Conservation (phyloP, 1,284 basidiomycete genomes). For the Violaceomyces palustris region DNA sequence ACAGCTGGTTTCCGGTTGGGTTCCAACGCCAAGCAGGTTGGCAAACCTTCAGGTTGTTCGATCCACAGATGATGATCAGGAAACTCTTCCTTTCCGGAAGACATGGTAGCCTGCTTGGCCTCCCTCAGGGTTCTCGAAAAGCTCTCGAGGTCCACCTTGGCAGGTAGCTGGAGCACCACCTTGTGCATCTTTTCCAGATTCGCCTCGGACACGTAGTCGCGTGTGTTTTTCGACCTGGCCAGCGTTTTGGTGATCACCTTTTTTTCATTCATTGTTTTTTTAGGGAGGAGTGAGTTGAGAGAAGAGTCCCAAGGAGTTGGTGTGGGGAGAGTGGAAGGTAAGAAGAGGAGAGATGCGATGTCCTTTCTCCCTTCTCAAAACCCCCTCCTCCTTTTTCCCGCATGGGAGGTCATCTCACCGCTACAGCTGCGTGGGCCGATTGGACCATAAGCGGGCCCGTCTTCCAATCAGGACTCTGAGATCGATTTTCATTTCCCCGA, state of each 20-base stretch:
- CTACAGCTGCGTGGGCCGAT: slow-evolving; percentile 59
- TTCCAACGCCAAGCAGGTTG: slow-evolving; percentile 60
- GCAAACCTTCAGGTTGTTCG: slow-evolving; percentile 59
- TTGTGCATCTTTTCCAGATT: slow-evolving; percentile 47
- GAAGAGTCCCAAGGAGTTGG: too few relatives aligned
- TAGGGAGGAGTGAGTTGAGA: not conserved
- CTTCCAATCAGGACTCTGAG: slow-evolving; percentile 58
- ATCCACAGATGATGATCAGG: slow-evolving; percentile 58
- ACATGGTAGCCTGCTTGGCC: too few relatives aligned
- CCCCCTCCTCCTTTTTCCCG: too few relatives aligned
- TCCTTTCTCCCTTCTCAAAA: too few relatives aligned
- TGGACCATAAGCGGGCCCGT: slow-evolving; percentile 62
- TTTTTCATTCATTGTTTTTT: too few relatives aligned
- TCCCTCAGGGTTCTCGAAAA: slow-evolving; percentile 47
- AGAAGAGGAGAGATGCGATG: too few relatives aligned
- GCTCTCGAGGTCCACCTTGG: slow-evolving; percentile 28
- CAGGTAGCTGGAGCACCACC: slow-evolving; percentile 44
- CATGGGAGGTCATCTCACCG: slow-evolving; percentile 33
- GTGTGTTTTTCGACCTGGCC: slow-evolving; percentile 8
- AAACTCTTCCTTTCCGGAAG: slow-evolving; percentile 21
- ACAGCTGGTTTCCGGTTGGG: slow-evolving; percentile 57
- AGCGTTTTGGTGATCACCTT: slow-evolving; percentile 19
- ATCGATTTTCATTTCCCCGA: too few relatives aligned
- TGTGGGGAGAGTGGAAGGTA: too few relatives aligned
- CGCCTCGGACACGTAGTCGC: slow-evolving; percentile 17